Evolutionary conservation across 257 asterid genomes (phyloP), one percentile per base, ranked within the genome.

Genomic region (Ilex aquifolium): DNA sequence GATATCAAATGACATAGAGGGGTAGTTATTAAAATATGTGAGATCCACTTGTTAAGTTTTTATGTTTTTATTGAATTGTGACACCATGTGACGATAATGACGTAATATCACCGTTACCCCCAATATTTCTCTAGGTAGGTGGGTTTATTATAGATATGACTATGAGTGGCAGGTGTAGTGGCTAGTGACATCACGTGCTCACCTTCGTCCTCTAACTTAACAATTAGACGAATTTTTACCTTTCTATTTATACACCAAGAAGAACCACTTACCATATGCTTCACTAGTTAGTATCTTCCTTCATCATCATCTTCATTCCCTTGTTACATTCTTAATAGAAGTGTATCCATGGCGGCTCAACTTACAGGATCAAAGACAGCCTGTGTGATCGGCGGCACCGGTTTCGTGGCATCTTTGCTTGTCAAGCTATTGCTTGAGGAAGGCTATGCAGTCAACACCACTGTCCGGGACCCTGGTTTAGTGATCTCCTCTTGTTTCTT

Each of bases 371-470:
- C 44, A 10, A 72, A 53, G 57, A 63, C 58, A 21, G 72, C 69
- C 44, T 62, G 69, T 53, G 73, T 72, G 31, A 49, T 69, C 36
- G 79, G 79, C 6, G 79, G 79, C 59, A 49, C 66, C 30, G 75
- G 79, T 13, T 74, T 58, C 30, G 16, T 69, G 61, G 79, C 74
- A 44, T 68, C 78, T 13, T 65, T 63, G 52, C 72, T 72, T 1
- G 49, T 72, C 13, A 56, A 66, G 32, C 27, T 72, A 12, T 57
- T 72, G 76, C 78, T 73, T 13, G 51, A 68, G 57, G 63, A 68
- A 59, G 71, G 78, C n/a, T 68, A 68, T 31, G 32, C 68, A 13
- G 71, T 73, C 6, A 63, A 64, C 31, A 68, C 74, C 16, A 68
- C 78, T 7, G 65, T 73, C 4, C 57, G 74, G 9, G 61, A 63